A percentile compares a stretch with the other conserved stretches of the same genome.
phyloP scores from a whole-genome alignment of 73 alveolate species.

The Diophrys appendiculata region DNA sequence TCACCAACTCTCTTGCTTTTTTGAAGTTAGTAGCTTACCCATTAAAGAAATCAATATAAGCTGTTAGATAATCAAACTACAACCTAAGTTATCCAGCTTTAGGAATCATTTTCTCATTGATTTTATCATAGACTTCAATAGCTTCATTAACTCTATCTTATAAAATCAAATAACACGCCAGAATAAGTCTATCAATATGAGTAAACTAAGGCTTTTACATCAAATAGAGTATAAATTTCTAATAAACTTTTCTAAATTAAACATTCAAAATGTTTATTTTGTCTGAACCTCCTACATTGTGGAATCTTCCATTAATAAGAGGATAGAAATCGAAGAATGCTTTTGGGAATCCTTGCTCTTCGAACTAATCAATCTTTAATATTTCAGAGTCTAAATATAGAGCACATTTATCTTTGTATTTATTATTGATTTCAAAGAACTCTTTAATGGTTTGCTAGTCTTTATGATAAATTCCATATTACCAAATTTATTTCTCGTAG shows the following conservation, averaged over 20 bases:
- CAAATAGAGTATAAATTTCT: conserved; percentile 9
- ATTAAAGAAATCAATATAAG: conserved; percentile 77
- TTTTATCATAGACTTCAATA: conserved; percentile 32
- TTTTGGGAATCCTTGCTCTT: too few relatives aligned
- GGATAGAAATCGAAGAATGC: conserved; percentile 86
- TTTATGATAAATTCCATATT: conserved; percentile 80
- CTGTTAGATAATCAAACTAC: conserved; percentile 74
- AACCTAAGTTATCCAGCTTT: conserved; percentile 30
- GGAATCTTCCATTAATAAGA: conserved; percentile 59
- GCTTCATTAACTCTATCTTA: conserved; percentile 74
- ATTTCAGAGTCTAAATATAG: conserved; percentile 5
- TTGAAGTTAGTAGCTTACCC: conserved; percentile 61
- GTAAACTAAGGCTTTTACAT: conserved; percentile 9
- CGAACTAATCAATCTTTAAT: too few relatives aligned
- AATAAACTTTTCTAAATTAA: conserved; percentile 29
- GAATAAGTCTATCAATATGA: conserved; percentile 21
- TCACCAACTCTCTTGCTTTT: conserved; percentile 69
- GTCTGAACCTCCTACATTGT: conserved; percentile 30
- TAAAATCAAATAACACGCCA: conserved; percentile 25
- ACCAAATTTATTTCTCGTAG: conserved; percentile 74
- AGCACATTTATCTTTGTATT: neutral
- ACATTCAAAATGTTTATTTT: conserved; percentile 27
- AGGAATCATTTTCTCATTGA: conserved; percentile 23
- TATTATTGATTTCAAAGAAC: conserved; percentile 35
- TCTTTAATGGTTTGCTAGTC: conserved; percentile 79